Evolutionary conservation across 2,329 filamentous ascomycete genomes (phyloP).

Genomic region (Tolypocladium ophioglossoides): DNA sequence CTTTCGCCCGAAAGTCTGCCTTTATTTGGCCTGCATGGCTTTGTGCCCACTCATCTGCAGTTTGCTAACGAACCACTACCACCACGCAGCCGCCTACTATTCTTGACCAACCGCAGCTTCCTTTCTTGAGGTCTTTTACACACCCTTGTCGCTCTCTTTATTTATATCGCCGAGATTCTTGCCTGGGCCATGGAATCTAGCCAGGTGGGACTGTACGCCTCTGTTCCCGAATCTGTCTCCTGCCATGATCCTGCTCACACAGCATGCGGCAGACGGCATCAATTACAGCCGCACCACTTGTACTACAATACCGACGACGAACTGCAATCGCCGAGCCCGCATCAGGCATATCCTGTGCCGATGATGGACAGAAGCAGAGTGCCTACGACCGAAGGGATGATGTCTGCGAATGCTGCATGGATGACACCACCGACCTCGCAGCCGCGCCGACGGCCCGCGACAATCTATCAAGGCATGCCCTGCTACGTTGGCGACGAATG

Average conservation of each 20-base stretch:
- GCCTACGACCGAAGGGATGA: conserved; percentile 36
- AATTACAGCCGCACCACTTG: not conserved
- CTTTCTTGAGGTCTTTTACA: not conserved
- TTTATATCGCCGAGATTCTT: not conserved
- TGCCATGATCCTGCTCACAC: not conserved
- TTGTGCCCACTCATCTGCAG: not conserved
- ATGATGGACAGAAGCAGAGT: conserved; percentile 41
- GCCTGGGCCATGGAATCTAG: not conserved
- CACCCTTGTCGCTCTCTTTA: not conserved
- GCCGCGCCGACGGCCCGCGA: conserved; percentile 42
- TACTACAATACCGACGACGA: not conserved
- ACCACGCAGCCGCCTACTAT: not conserved
- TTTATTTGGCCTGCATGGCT: not conserved
- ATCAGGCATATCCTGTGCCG: conserved; percentile 14
- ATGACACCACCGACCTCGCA: conserved; percentile 40
- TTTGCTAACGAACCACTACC: not conserved
- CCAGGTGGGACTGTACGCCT: not conserved
- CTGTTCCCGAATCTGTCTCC: not conserved
- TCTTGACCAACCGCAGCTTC: not conserved
- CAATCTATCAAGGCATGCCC: conserved; percentile 51
- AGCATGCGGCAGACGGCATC: not conserved
- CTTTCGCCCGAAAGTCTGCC: not conserved
- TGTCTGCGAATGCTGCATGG: conserved; percentile 38
- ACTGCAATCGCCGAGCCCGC: not conserved
- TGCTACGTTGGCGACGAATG: conserved; percentile 47